These are phyloP conservation scores for Sparassis latifolia DNA, from an alignment of 1,284 basidiomycete genomes.

Conservation along the genomic window DNA sequence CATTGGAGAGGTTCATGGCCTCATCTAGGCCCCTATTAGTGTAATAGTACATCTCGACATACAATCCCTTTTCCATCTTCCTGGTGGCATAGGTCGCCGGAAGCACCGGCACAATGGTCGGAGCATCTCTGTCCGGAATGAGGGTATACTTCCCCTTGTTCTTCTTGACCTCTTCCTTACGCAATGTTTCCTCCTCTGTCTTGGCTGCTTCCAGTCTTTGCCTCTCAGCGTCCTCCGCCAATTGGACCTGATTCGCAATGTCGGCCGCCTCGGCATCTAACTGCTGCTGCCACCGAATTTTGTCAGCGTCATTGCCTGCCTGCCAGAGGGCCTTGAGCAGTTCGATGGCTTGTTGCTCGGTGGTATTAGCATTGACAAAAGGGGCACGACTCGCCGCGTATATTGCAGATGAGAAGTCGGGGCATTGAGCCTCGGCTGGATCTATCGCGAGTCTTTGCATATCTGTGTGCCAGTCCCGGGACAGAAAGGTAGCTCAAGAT, in stretches of 20 bases:
- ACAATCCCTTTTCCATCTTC: not conserved
- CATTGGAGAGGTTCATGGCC: not conserved
- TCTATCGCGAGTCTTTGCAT: not conserved
- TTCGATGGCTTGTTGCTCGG: not conserved
- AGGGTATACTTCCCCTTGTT: not conserved
- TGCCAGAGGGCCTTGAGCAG: not conserved
- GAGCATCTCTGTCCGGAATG: not conserved
- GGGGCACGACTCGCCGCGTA: not conserved
- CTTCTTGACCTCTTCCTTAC: not conserved
- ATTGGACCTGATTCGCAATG: not conserved
- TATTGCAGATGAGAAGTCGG: not conserved
- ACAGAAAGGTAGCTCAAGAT: not conserved
- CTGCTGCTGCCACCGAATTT: not conserved
- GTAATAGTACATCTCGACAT: conserved; percentile 3
- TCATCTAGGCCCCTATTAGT: not conserved
- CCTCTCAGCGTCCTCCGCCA: not conserved
- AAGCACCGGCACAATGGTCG: not conserved
- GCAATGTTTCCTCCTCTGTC: not conserved
- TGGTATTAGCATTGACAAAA: not conserved
- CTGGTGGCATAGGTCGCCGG: not conserved
- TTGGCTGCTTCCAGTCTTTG: not conserved
- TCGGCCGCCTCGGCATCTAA: not conserved
- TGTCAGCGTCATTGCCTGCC: not conserved
- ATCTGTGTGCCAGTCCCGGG: not conserved
- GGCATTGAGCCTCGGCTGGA: not conserved